A percentile compares a stretch with the other conserved stretches of the same genome.
Evolutionary conservation across 345 rosid species (phyloP).

Genomic region (Moricandia arvensis): DNA sequence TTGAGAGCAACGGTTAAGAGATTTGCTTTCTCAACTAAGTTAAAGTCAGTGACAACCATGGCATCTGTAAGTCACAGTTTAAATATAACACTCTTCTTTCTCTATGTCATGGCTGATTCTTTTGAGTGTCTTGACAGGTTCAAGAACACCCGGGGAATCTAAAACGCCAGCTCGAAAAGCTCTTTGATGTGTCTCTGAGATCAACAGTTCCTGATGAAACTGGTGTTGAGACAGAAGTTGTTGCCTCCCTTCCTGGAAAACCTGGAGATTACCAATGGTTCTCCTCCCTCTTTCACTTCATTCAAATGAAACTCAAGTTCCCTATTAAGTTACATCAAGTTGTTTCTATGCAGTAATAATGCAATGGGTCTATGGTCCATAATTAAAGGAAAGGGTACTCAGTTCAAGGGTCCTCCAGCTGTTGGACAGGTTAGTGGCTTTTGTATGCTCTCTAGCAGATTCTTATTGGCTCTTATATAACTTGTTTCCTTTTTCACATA

Average conservation of each 20-base stretch:
- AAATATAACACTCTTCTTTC: neutral
- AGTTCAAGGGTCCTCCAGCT: conserved; percentile 69
- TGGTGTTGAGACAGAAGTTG: conserved; percentile 65
- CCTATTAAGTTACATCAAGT: neutral
- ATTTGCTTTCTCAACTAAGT: conserved; percentile 35
- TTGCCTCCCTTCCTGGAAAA: conserved; percentile 53
- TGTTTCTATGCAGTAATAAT: conserved; percentile 57
- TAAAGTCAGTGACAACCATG: conserved; percentile 52
- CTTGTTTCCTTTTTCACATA: conserved; percentile 22
- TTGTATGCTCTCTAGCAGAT: neutral
- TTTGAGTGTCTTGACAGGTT: conserved; percentile 39
- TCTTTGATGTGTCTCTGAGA: conserved; percentile 61
- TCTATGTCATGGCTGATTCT: neutral
- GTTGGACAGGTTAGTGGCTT: conserved; percentile 70
- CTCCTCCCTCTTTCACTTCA: neutral
- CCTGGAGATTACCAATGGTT: conserved; percentile 96
- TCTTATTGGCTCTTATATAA: neutral
- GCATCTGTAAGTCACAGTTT: conserved; percentile 47
- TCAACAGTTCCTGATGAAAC: conserved; percentile 56
- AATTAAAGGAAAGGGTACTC: conserved; percentile 63
- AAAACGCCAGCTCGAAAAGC: conserved; percentile 58
- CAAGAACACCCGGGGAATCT: conserved; percentile 58
- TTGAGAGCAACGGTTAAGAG: conserved; percentile 50
- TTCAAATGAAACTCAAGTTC: neutral
- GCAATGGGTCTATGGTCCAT: conserved; percentile 86